Base-by-base conservation (phyloP, 2,329 filamentous ascomycete genomes). In the Gyromitra esculenta region DNA sequence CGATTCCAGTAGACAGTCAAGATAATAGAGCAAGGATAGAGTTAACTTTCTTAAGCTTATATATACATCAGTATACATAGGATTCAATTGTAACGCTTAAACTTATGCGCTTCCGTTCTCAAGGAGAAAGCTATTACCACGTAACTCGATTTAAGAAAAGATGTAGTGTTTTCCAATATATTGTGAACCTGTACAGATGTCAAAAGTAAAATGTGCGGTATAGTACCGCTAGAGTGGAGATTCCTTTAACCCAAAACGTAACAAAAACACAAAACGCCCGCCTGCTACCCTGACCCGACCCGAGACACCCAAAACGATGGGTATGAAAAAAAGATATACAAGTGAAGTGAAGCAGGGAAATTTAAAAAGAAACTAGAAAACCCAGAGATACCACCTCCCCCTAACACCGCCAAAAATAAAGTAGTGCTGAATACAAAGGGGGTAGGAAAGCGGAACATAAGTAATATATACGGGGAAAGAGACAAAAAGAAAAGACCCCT, bases 181-280 rank as follows among this genome's bases (percentile, higher is more conserved):
- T 45, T 48, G n/a, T 18, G 43, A 54, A 45, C 45, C 48, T 69
- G 37, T 57, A 63, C 31, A 70, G 8, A 31, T 57, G 25, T 3
- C 2, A 59, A 11, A 35, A 67, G 11, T 60, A 43, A 52, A 68
- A 59, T 45, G 64, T 63, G 57, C 65, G 50, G 66, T 35, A 63
- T 39, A 69, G 48, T 69, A 57, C 66, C 72, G 66, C 66, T 25
- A 75, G 72, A 75, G 72, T 75, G 65, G 72, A 75, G 72, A 75
- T 75, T 75, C 72, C 72, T 70, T 64, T 75, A 71, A 57, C 57
- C 72, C 72, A 73, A 65, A 62, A 48, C 64, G 9, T 48, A 56
- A 56, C 56, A 74, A 70, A 63, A 62, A 50, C 31, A 43, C 41
- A 74, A 56, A 75, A 75, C 72, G 72, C 72, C 71, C 21, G 35